A percentile compares a stretch with the other conserved stretches of the same genome.
Conservation (phyloP, 192 early-diverging fungal species). For the Dissophora ornata region DNA sequence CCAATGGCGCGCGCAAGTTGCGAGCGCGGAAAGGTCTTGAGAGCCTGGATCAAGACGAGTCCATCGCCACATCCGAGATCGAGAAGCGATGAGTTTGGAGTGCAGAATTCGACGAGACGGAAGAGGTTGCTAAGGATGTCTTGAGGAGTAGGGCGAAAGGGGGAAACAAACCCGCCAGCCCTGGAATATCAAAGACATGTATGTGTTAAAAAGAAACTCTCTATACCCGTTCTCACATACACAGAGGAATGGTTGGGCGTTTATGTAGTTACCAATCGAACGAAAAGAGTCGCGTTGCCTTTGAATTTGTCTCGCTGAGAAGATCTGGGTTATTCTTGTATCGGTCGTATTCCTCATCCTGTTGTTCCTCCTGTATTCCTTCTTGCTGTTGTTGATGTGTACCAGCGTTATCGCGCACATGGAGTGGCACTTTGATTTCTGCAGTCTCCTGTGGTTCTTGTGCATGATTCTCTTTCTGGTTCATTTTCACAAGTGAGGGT, state of each 20-base stretch:
- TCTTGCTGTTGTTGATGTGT: too few relatives aligned
- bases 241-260: background rate
- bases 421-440: too few relatives aligned
- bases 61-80: constrained; percentile 49
- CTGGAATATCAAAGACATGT: constrained; percentile 1
- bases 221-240: too few relatives aligned
- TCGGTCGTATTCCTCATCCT: constrained; percentile 31
- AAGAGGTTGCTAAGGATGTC: constrained; percentile 30
- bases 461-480: too few relatives aligned
- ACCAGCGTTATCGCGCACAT: too few relatives aligned
- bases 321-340: constrained; percentile 46
- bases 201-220: background rate
- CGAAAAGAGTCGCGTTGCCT: constrained; percentile 22
- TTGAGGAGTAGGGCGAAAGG: constrained; percentile 34
- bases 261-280: constrained; percentile 35
- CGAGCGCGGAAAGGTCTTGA: constrained; percentile 29
- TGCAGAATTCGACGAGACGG: constrained; percentile 18
- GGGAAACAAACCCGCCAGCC: constrained; percentile 41
- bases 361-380: background rate
- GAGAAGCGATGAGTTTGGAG: background rate
- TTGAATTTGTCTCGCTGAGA: constrained; percentile 10
- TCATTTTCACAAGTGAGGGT: too few relatives aligned
- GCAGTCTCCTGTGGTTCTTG: too few relatives aligned
- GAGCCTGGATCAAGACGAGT: constrained; percentile 31
- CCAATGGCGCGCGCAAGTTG: constrained; percentile 25